A percentile compares a stretch with the other conserved stretches of the same genome.
Conservation (phyloP, 2,329 filamentous ascomycete species). For the Harringtonia aguacate region DNA sequence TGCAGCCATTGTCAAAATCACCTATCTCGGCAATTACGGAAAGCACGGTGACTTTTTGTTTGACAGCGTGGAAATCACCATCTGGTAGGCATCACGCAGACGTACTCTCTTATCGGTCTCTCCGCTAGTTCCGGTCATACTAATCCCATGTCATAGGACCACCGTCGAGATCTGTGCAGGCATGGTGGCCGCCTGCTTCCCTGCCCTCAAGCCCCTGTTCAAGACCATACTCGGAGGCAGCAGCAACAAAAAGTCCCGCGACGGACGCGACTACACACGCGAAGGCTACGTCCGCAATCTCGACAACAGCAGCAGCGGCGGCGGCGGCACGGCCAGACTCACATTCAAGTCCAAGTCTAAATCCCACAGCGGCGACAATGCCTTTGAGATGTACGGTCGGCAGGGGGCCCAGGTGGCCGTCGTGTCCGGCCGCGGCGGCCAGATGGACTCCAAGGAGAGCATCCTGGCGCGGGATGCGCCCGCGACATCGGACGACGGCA, state of each 20-base stretch:
- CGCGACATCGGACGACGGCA: neutral
- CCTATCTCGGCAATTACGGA: constrained; percentile 14
- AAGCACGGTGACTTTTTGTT: constrained; percentile 18
- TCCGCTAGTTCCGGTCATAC: too few species aligned
- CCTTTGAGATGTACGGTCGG: constrained; percentile 1
- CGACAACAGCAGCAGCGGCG: neutral
- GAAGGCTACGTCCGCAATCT: neutral
- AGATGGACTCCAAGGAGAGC: neutral
- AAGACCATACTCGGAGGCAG: constrained; percentile 3
- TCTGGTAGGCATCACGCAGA: constrained; percentile 13
- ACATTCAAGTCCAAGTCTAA: neutral
- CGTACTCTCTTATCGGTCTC: too few species aligned
- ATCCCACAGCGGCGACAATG: neutral
- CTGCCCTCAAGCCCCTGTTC: constrained; percentile 13
- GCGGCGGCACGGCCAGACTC: neutral
- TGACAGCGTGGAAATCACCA: constrained; percentile 17
- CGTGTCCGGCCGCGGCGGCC: neutral
- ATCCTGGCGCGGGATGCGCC: neutral
- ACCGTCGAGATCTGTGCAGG: constrained; percentile 15
- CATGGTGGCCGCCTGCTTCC: constrained; percentile 15
- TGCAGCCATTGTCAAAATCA: constrained; percentile 17
- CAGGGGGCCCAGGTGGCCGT: neutral
- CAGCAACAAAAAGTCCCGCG: neutral
- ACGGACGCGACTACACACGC: neutral
- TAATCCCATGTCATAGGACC: constrained; percentile 10